A percentile compares a stretch with the other conserved stretches of the same genome.
Evolutionary conservation across 2,329 filamentous ascomycete species (phyloP).

Genomic region (Epichloe sibirici): DNA sequence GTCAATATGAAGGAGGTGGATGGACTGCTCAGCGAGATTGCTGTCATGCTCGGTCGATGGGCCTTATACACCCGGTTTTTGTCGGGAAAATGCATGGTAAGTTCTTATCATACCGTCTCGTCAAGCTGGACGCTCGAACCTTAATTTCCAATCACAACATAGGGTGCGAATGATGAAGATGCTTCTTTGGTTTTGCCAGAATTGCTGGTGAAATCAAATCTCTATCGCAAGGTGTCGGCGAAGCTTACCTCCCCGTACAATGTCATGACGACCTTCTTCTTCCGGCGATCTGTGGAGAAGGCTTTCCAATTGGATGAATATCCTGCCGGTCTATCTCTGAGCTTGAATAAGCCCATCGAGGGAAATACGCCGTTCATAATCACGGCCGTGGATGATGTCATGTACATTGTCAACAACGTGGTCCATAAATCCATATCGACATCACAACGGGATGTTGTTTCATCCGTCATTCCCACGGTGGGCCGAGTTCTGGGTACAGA

Average conservation of each 20-base stretch:
- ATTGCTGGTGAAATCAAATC: constrained; percentile 65
- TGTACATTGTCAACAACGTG: constrained; percentile 96
- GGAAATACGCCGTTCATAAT: constrained; percentile 83
- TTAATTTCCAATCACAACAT: neutral
- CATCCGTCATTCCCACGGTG: constrained; percentile 65
- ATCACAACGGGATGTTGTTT: constrained; percentile 66
- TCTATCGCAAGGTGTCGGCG: constrained; percentile 65
- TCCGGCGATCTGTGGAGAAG: constrained; percentile 90
- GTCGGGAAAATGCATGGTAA: constrained; percentile 70
- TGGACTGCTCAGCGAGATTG: constrained; percentile 72
- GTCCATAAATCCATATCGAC: constrained; percentile 79
- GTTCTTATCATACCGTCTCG: constrained; percentile 15
- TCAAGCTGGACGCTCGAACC: neutral
- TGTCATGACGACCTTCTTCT: constrained; percentile 89
- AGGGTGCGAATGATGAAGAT: constrained; percentile 43
- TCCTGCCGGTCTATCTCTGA: constrained; percentile 67
- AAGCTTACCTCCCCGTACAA: constrained; percentile 76
- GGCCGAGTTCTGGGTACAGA: constrained; percentile 73
- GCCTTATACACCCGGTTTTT: constrained; percentile 85
- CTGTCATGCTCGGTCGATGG: constrained; percentile 87
- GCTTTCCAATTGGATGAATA: constrained; percentile 93
- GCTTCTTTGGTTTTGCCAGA: constrained; percentile 53
- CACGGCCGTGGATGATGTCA: constrained; percentile 92
- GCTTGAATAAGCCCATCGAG: constrained; percentile 56
- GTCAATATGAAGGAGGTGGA: constrained; percentile 98